Evolutionary conservation across 2,329 filamentous ascomycete genomes (phyloP).

Genomic region (Alternaria consortialis): DNA sequence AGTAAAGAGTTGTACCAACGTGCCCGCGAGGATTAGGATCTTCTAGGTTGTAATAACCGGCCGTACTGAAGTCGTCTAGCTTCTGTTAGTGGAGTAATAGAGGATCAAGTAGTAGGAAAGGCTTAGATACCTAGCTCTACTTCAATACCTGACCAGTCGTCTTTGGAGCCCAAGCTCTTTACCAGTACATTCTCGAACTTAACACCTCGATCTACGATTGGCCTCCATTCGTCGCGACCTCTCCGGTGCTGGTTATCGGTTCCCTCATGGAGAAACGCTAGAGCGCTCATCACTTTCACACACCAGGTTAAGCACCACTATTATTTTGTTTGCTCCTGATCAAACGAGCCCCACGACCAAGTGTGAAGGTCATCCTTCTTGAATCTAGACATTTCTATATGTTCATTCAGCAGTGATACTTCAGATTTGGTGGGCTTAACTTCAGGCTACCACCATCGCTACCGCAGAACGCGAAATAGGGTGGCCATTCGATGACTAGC

Average conservation of each 20-base stretch:
- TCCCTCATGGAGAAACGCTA: slow-evolving; percentile 36
- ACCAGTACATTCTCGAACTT: slow-evolving; percentile 93
- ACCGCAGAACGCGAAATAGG: neutral
- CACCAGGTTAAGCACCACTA: neutral
- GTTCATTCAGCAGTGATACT: neutral
- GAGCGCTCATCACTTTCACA: slow-evolving; percentile 2
- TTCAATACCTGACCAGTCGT: slow-evolving; percentile 43
- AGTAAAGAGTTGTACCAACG: slow-evolving; percentile 25
- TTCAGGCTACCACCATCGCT: neutral
- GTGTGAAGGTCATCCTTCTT: neutral
- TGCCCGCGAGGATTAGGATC: neutral
- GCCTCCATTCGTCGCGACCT: slow-evolving; percentile 67
- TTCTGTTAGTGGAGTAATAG: no score
- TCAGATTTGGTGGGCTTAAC: neutral
- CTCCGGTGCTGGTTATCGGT: slow-evolving; percentile 6
- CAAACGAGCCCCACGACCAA: neutral
- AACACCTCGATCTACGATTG: slow-evolving; percentile 95
- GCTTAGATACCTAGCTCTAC: slow-evolving; percentile 62
- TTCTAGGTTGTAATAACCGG: slow-evolving; percentile 62
- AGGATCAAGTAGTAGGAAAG: no score
- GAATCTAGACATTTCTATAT: no score
- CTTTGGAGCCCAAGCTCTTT: slow-evolving; percentile 14
- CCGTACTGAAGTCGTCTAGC: slow-evolving; percentile 70
- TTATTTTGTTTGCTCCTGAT: neutral
- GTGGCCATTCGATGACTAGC: neutral